Conservation (phyloP, 352 stramenopile genomes). For the Stramenopiles sp. region DNA sequence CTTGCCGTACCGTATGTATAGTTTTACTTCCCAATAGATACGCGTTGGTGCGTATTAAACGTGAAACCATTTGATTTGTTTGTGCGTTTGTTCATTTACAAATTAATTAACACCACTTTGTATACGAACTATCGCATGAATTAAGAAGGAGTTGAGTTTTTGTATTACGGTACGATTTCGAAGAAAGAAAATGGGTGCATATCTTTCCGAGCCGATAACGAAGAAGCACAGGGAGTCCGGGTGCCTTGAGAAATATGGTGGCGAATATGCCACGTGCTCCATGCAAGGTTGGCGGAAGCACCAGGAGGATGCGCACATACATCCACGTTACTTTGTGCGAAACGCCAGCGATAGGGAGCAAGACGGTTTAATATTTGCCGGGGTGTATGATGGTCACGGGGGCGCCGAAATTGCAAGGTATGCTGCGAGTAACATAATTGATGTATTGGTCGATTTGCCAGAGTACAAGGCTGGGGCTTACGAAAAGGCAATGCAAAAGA, state of each 20-base stretch:
- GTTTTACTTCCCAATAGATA: too few relatives aligned
- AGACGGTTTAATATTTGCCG: slow-evolving; percentile 21
- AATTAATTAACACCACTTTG: too few relatives aligned
- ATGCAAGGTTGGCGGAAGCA: slow-evolving; percentile 26
- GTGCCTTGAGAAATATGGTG: slow-evolving; percentile 9
- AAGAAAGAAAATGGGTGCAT: slow-evolving; percentile 22
- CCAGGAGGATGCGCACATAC: slow-evolving; percentile 25
- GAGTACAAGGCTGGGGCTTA: neutral
- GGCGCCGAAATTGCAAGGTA: slow-evolving; percentile 29
- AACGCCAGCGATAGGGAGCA: slow-evolving; percentile 11
- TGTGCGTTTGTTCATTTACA: too few relatives aligned
- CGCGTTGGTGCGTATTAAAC: too few relatives aligned
- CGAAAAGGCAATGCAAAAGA: neutral
- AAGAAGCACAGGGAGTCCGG: slow-evolving; percentile 22
- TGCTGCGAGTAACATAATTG: slow-evolving; percentile 20
- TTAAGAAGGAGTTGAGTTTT: too few relatives aligned
- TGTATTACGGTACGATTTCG: too few relatives aligned
- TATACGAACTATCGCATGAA: too few relatives aligned
- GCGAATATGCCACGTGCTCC: neutral
- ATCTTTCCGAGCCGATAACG: slow-evolving; percentile 24
- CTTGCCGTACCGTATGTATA: too few relatives aligned
- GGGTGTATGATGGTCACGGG: slow-evolving; percentile 51
- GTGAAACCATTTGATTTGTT: too few relatives aligned
- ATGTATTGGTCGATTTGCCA: neutral
- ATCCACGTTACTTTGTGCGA: neutral